Percentiles rank a stretch among this genome's conserved stretches.
Conservation (phyloP, 2,329 filamentous ascomycete species). For the Cryphonectria naterciae region DNA sequence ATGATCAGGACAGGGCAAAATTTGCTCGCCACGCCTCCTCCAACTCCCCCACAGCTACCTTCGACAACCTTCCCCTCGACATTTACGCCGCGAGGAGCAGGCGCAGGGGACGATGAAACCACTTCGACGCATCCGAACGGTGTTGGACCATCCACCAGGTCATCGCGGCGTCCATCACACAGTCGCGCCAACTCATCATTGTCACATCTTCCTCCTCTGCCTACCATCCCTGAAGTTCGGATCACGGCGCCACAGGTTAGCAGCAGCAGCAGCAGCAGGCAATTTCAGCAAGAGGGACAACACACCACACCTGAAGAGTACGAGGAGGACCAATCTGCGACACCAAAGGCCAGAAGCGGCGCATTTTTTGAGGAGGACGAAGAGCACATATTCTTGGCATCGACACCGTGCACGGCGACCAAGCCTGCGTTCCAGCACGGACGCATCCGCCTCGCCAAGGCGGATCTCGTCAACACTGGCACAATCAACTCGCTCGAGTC, state of each 20-base stretch:
- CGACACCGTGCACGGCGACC: slow-evolving; percentile 53
- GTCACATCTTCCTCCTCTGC: slow-evolving; percentile 36
- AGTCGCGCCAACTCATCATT: slow-evolving; percentile 31
- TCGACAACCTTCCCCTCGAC: slow-evolving; percentile 3
- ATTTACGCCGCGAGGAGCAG: background rate
- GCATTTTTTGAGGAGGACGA: slow-evolving; percentile 35
- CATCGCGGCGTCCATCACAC: slow-evolving; percentile 18
- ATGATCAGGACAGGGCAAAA: slow-evolving; percentile 27
- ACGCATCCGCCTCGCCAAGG: slow-evolving; percentile 55
- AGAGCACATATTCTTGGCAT: slow-evolving; percentile 53
- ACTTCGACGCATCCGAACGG: slow-evolving; percentile 6
- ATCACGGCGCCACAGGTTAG: slow-evolving; percentile 34
- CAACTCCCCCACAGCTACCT: slow-evolving; percentile 17
- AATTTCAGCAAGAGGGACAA: slow-evolving; percentile 2
- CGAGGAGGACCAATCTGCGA: background rate
- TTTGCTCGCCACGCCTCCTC: slow-evolving; percentile 25
- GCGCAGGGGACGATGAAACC: slow-evolving; percentile 19
- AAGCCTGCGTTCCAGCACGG: slow-evolving; percentile 58
- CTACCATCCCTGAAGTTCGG: slow-evolving; percentile 48
- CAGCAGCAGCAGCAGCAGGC: slow-evolving; percentile 8
- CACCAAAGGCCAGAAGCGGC: slow-evolving; percentile 26
- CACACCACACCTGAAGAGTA: background rate
- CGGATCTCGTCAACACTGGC: slow-evolving; percentile 40
- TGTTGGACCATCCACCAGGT: slow-evolving; percentile 2
- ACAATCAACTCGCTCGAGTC: slow-evolving; percentile 32